Evolutionary conservation across 1,139 yeast genomes (phyloP), one percentile per base, ranked within the genome.

Genomic region (Candida mesenterica): DNA sequence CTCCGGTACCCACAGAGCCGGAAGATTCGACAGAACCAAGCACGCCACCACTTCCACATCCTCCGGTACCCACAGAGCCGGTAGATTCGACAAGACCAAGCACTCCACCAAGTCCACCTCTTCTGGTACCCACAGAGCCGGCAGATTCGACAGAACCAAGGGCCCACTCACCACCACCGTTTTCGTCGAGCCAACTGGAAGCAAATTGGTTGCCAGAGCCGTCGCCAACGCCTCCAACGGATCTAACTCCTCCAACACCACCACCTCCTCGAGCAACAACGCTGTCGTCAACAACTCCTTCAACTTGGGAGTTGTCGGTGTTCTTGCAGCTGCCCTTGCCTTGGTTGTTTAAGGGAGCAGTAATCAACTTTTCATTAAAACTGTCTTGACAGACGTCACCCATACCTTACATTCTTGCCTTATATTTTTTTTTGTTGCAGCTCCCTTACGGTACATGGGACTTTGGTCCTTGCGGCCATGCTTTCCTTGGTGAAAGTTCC

Each of bases 71-170:
- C 75, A 68, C 58, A 65, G 56, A 43, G 53, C 55, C 39, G 79
- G 79, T 40, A 68, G 65, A 57, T 75, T 72, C 52, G 63, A 72
- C 64, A 68, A 73, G 54, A n/a, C n/a, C n/a, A n/a, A n/a, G n/a
- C n/a, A n/a, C n/a, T 75, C 71, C 52, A 62, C 72, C 63, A 68
- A 73, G 53, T 71, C 78, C 45, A 53, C 15, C 17, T 51, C 8
- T 42, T 53, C 73, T 24, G 75, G 75, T 41, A 72, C 77, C 38
- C 75, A 70, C 61, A 68, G 53, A 46, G 59, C 54, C 44, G 73
- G 74, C 43, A 62, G 59, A 47, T 68, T 66, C 44, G 61, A 68
- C 54, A 57, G 61, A 52, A 72, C 79, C 46, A 53, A 55, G 49
- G 45, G 30, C 22, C 28, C 31, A 60, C 68, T 45, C 37, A 52